Conservation (phyloP, 805 yeast species). For the Candida chilensis region DNA sequence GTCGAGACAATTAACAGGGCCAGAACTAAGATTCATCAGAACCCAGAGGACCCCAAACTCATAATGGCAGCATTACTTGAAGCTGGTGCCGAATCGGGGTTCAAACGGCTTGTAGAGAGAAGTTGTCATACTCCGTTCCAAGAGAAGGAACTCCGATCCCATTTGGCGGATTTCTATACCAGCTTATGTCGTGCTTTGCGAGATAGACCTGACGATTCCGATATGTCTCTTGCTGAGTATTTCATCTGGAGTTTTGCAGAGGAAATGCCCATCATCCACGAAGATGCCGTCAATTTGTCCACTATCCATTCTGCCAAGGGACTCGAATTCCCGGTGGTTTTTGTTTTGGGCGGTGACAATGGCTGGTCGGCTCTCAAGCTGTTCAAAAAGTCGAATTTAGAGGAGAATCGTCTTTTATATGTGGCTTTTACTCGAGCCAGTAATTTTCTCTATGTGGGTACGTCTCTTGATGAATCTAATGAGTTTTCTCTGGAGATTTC, state of each 20-base stretch:
- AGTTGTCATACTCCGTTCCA: too few relatives aligned
- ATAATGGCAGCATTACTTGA: constrained; percentile 21
- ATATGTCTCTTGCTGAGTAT: constrained; percentile 20
- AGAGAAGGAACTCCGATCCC: not conserved
- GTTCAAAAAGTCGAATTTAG: not conserved
- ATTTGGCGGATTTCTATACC: constrained; percentile 11
- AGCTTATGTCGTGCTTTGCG: constrained; percentile 7
- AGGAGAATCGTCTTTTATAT: constrained; percentile 18
- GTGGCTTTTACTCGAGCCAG: constrained; percentile 30
- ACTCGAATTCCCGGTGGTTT: constrained; percentile 30
- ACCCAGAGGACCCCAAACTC: constrained; percentile 19
- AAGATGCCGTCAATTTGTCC: constrained; percentile 18
- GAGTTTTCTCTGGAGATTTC: too few relatives aligned
- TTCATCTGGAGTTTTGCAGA: constrained; percentile 21
- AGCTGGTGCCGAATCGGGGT: constrained; percentile 21
- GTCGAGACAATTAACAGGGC: constrained; percentile 7
- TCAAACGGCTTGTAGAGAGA: constrained; percentile 14
- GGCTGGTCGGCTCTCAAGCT: not conserved
- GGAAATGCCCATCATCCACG: constrained; percentile 11
- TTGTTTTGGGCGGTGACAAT: constrained; percentile 10
- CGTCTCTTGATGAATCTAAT: too few relatives aligned
- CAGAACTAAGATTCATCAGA: constrained; percentile 9
- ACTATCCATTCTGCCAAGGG: constrained; percentile 35
- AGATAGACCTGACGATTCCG: constrained; percentile 5
- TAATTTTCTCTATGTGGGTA: constrained; percentile 19